Evolutionary conservation across 495 filamentous ascomycete species (phyloP), one percentile per base, ranked within the genome.

Genomic region (Aspergillus cristatus): DNA sequence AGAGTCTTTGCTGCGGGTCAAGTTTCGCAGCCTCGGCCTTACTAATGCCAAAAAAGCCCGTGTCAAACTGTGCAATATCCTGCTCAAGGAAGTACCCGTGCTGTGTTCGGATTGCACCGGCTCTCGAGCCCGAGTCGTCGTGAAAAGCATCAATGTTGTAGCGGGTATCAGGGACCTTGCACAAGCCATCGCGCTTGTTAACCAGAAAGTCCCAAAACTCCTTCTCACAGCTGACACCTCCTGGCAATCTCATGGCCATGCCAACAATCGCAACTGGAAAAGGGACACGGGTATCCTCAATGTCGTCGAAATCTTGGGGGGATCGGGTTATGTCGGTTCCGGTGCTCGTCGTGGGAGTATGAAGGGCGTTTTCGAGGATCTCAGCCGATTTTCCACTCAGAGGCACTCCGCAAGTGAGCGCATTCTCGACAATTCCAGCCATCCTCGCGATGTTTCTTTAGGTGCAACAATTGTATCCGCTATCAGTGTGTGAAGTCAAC

Each of bases 1-100:
- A 47, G 7, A 69, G 52, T 0, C 76, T 47, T 38, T 79, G 75
- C 22, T 76, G 70, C 1, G 78, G 78, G 41, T 81, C 76, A 54
- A 78, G 63, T 1, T 41, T 40, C 40, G 65, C 67, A 5, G 64
- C 65, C 35, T 78, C 72, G 0, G 17, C 34, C 11, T 47, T 41
- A 3, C 50, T 56, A 37, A 74, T 58, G 0, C 46, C 45, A 37
- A 78, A 69, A 35, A 51, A 45, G 0, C 32, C 29, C 1, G 46
- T 10, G 28, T 71, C 65, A 14, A 68, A 49, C 6, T 41, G 18
- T 2, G 14, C 34, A 3, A 51, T 32, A 24, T 65, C 51, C 3
- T 69, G 55, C 15, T 68, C 56, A 18, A 79, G 48, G 25, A 76
- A 79, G 41, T 72, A 48, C 1, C 41, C 48, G 8, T 42, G 22